A percentile compares a stretch with the other conserved stretches of the same genome.
Conservation (phyloP, 2,329 filamentous ascomycete genomes). For the Balansia obtecta region DNA sequence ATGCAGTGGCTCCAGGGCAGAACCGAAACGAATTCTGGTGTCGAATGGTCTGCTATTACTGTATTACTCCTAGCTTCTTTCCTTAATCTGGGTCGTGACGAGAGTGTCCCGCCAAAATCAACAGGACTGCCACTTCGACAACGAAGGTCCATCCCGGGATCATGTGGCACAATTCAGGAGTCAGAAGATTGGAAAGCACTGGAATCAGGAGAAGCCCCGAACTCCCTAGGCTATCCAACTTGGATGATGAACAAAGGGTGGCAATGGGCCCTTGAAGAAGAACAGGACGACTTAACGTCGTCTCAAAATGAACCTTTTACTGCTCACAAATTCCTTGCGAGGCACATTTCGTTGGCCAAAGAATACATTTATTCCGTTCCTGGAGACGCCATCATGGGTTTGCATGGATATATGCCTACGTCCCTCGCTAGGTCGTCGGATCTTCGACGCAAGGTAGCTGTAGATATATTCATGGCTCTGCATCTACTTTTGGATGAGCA, state of each 20-base stretch:
- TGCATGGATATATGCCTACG: constrained; percentile 53
- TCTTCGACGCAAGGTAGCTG: constrained; percentile 45
- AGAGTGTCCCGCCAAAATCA: constrained; percentile 13
- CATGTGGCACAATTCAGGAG: constrained; percentile 22
- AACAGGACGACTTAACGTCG: constrained; percentile 20
- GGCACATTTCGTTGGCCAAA: constrained; percentile 45
- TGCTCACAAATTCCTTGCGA: constrained; percentile 30
- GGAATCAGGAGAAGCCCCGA: constrained; percentile 32
- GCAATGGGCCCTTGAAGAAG: constrained; percentile 57
- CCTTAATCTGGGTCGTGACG: constrained; percentile 40
- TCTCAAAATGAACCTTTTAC: constrained; percentile 14
- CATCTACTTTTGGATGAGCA: constrained; percentile 85
- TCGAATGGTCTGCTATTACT: constrained; percentile 59
- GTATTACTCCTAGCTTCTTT: constrained; percentile 53
- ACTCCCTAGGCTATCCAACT: constrained; percentile 34
- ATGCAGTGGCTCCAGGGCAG: constrained; percentile 53
- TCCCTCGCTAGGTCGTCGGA: constrained; percentile 38
- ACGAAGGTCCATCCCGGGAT: constrained; percentile 21
- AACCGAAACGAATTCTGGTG: constrained; percentile 32
- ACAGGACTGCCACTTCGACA: constrained; percentile 18
- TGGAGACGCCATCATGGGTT: constrained; percentile 42
- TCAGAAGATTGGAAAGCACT: constrained; percentile 36
- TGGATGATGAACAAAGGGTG: constrained; percentile 55
- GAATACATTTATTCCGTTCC: constrained; percentile 50
- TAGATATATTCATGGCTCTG: constrained; percentile 60